Base-by-base conservation (phyloP, 208 protist genomes). In the Strigomonas culicis region DNA sequence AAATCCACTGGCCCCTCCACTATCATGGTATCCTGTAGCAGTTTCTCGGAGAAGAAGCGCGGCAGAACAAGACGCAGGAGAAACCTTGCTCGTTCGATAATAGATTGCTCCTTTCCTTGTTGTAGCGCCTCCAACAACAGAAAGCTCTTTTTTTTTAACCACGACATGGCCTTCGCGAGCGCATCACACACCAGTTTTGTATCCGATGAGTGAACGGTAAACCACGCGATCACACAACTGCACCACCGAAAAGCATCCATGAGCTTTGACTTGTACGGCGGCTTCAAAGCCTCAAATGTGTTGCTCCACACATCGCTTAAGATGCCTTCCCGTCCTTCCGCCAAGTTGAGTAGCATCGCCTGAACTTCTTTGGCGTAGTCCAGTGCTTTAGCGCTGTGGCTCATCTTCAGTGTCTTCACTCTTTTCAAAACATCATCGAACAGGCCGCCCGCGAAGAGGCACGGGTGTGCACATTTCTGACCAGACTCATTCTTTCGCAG, bases 121-220 rank as follows among this genome's bases (percentile, higher is more conserved):
- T 96, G 91, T 22, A 86, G 56, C 11, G 79, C 82, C 63, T 96
- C 91, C 41, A 93, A 69, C 19, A 96, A 74, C n/a, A 94, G 63
- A 66, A 89, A 87, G 0, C 71, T 64, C 63, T 88, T 93, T 46
- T 74, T 75, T 60, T 84, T 82, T 4, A 94, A 63, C 55, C 74
- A 78, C 24, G 88, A 78, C 36, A 94, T 59, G 6, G 76, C 77
- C 76, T 73, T 80, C 22, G 66, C 72, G n/a, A 85, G 34, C 17
- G 67, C 49, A 59, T 53, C 47, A 51, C 50, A 17, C 63, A 24
- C 6, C 68, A 50, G 0, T 21, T 49, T 43, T 36, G 66, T 52
- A 1, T 19, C 17, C 11, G 21, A 36, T 2, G 59, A 31, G n/a
- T 51, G 31, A 4, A 51, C 59, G 1, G 57, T 50, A 19, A 61